Evolutionary conservation across 768 basidiomycete species (phyloP), one percentile per base, ranked within the genome.

Genomic region (Mycena latifolia): DNA sequence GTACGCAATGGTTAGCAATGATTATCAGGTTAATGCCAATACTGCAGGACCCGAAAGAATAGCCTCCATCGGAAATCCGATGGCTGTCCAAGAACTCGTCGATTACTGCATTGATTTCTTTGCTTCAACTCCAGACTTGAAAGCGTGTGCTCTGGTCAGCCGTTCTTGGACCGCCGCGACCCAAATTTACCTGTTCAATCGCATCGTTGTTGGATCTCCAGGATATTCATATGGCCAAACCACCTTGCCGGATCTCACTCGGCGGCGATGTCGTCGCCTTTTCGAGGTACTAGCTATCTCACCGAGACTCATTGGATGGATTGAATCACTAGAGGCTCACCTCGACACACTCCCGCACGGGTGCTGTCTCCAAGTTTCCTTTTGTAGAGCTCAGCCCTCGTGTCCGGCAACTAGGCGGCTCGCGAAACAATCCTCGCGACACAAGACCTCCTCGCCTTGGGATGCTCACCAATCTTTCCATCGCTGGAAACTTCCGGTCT

Each of bases 91-190:
- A 37, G 64, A 66, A 41, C 64, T 66, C 15, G 4, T 61, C 24
- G 58, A 66, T 22, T 60, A 66, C 12, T 66, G 58, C 46, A 37
- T 66, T 27, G 53, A 66, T 45, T 66, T 66, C n/a, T 35, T 55
- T 37, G 27, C 33, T 25, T 66, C 64, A 0, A 2, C 24, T 24
- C 35, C 58, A 37, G 64, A 66, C 37, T 22, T 66, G 57, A 60
- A 48, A 7, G 18, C 46, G 24, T 66, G 64, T 24, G 52, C 64
- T 3, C 58, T 66, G 6, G 57, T 66, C 52, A 25, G 58, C 28
- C 64, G 29, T 5, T 22, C 31, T 25, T 66, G 64, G 64, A 48
- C 53, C 6, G 9, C 28, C 6, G 29, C 52, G 1, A 35, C 58
- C 18, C 64, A 66, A 20, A 39, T 39, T 43, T 53, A 64, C 28